These are phyloP conservation scores for Penicillium macrosclerotiorum DNA, from an alignment of 495 filamentous ascomycete species.

Conservation along the genomic window DNA sequence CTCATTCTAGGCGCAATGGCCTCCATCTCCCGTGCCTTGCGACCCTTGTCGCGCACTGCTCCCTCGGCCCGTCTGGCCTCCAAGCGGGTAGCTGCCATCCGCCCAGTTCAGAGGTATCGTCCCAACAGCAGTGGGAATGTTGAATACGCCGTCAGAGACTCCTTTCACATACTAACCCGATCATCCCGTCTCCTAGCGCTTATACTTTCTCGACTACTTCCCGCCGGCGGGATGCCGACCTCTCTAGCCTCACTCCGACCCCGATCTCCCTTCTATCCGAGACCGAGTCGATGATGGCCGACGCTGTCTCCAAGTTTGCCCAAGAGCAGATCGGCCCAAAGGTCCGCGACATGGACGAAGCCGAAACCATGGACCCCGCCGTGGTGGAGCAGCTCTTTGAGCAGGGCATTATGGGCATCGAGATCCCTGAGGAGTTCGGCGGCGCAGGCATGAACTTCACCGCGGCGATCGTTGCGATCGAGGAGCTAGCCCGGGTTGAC, in stretches of 20 bases:
- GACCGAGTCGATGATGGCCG: constrained; percentile 82
- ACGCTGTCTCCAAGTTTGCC: constrained; percentile 88
- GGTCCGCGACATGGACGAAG: constrained; percentile 97
- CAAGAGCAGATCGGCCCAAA: constrained; percentile 85
- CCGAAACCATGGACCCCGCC: constrained; percentile 84
- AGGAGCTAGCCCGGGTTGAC: constrained; percentile 92
- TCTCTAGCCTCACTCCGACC: constrained; percentile 74
- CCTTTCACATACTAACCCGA: constrained; percentile 21
- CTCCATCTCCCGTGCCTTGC: constrained; percentile 63
- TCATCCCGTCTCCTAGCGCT: constrained; percentile 37
- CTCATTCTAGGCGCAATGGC: constrained; percentile 52
- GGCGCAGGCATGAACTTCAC: constrained; percentile 99
- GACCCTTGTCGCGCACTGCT: constrained; percentile 63
- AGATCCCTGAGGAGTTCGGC: constrained; percentile 95
- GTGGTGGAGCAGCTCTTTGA: constrained; percentile 94
- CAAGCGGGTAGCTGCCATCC: constrained; percentile 37
- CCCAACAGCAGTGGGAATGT: too few species aligned
- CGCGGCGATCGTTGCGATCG: constrained; percentile 89
- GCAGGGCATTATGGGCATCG: constrained; percentile 95
- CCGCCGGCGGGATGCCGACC: constrained; percentile 57
- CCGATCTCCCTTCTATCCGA: constrained; percentile 94
- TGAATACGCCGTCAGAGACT: background rate
- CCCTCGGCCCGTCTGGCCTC: constrained; percentile 45
- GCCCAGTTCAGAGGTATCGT: constrained; percentile 45
- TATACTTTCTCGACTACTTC: constrained; percentile 72